Evolutionary conservation across 331 rosid genomes (phyloP).

Genomic region (Acacia pycnantha): DNA sequence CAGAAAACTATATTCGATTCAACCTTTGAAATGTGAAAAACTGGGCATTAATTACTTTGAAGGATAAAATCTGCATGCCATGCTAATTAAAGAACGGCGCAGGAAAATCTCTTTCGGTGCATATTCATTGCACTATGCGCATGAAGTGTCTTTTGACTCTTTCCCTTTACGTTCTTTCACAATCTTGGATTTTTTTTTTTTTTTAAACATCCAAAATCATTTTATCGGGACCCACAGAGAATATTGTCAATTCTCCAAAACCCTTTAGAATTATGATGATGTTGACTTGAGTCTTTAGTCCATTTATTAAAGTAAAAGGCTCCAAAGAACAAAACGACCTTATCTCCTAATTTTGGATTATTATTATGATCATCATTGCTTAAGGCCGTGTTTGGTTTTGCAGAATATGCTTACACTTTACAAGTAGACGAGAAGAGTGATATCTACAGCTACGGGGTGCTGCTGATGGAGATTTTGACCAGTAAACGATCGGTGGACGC

Average conservation of each 20-base stretch:
- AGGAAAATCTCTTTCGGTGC: neutral
- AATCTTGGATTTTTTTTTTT: neutral
- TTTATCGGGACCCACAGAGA: slow-evolving; percentile 28
- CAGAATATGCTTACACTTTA: slow-evolving; percentile 90
- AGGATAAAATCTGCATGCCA: neutral
- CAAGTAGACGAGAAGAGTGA: slow-evolving; percentile 99
- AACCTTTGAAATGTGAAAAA: neutral
- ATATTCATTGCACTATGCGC: slow-evolving; percentile 29
- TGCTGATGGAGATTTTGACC: slow-evolving; percentile 75
- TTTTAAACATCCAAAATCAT: slow-evolving; percentile 31
- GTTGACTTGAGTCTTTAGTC: slow-evolving; percentile 35
- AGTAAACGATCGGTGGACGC: slow-evolving; percentile 67
- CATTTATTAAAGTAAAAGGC: slow-evolving; percentile 27
- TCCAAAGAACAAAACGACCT: neutral
- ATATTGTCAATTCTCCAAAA: slow-evolving; percentile 34
- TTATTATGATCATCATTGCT: neutral
- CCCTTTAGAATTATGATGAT: slow-evolving; percentile 39
- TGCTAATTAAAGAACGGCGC: neutral
- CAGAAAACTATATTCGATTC: neutral
- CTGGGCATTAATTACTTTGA: neutral
- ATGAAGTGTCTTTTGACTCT: slow-evolving; percentile 25
- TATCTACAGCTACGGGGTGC: slow-evolving; percentile 87
- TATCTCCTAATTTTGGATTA: slow-evolving; percentile 10
- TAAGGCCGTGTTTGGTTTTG: slow-evolving; percentile 8
- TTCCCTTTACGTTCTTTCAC: slow-evolving; percentile 24